Percentiles rank a stretch among this genome's conserved stretches.
Conservation (phyloP, 2,329 filamentous ascomycete genomes). For the Ophiosphaerella korrae region DNA sequence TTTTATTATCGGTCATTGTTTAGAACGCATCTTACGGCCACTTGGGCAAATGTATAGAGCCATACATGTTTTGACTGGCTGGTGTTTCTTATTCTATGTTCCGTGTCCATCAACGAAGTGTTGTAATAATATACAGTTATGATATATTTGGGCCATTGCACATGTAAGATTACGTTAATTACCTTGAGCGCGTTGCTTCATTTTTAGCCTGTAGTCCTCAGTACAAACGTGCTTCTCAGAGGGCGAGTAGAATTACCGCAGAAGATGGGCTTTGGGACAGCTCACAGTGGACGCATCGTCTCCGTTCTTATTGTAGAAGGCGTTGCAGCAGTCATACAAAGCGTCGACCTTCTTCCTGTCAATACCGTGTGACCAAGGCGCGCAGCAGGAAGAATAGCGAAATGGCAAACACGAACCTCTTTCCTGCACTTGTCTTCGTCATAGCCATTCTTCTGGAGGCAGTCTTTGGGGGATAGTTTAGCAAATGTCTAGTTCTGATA, state of each 20-base stretch:
- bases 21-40: no score
- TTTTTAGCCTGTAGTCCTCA: slow-evolving; percentile 65
- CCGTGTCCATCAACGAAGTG: no score
- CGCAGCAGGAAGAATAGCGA: not conserved
- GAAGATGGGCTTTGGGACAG: slow-evolving; percentile 81
- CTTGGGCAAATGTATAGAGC: no score
- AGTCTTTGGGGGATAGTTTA: slow-evolving; percentile 61
- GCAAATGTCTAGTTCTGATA: not conserved
- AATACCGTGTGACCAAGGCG: not conserved
- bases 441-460: slow-evolving; percentile 81
- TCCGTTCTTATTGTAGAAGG: slow-evolving; percentile 81
- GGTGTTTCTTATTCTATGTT: no score
- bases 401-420: slow-evolving; percentile 42
- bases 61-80: no score
- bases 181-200: slow-evolving; percentile 71
- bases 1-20: no score
- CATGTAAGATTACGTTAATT: slow-evolving; percentile 5
- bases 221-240: not conserved
- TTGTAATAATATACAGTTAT: no score
- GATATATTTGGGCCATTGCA: no score
- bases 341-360: slow-evolving; percentile 68
- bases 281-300: slow-evolving; percentile 76
- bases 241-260: slow-evolving; percentile 55
- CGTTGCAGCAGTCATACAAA: slow-evolving; percentile 90
- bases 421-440: slow-evolving; percentile 81